Evolutionary conservation across 2,329 filamentous ascomycete species (phyloP), one percentile per base, ranked within the genome.

Genomic region (Aspergillus jensenii): DNA sequence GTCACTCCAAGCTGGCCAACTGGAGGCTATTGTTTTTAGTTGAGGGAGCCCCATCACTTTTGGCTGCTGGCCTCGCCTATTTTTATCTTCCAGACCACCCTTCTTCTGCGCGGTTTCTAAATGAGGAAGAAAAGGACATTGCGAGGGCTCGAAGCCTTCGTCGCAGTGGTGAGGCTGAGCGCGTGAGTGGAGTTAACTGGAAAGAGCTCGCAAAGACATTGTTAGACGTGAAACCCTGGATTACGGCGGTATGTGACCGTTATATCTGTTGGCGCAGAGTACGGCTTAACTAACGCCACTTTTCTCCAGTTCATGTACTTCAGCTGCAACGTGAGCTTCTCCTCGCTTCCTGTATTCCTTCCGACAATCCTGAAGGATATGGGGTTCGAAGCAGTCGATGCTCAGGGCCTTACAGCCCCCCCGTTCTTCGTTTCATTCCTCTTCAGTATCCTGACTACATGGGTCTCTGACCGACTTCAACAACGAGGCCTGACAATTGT

Each of bases 371-470:
- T 89, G 14, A 74, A 79, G 49, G 78, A 83, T 55, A 89, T 91
- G 85, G 88, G 89, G 9, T 91, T 87, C 73, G 83, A 81, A 0
- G 76, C 81, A 14, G 81, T 90, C 59, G 79, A 86, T 58, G 86
- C 89, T 0, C 89, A 92, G 72, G 89, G 88, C 1, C 80, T 92
- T 12, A 87, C 87, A 0, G 87, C 88, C 0, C 88, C 88, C 1
- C 87, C 88, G 0, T 90, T 88, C 71, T 84, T 91, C 64, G 72
- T 89, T 15, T 82, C 87, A 1, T 90, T 88, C 68, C 64, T 89
- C 12, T 73, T 86, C 21, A 88, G 85, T 45, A 81, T 91, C 59
- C 65, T 68, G 9, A 84, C 83, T 1, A 86, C 86, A 5, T 88
- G 80, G 69, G 69, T 90, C 37, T 87, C 87, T n/a, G 88, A 91